phyloP scores from a whole-genome alignment of 2,329 filamentous ascomycete species.

The Celoporthe dispersa region DNA sequence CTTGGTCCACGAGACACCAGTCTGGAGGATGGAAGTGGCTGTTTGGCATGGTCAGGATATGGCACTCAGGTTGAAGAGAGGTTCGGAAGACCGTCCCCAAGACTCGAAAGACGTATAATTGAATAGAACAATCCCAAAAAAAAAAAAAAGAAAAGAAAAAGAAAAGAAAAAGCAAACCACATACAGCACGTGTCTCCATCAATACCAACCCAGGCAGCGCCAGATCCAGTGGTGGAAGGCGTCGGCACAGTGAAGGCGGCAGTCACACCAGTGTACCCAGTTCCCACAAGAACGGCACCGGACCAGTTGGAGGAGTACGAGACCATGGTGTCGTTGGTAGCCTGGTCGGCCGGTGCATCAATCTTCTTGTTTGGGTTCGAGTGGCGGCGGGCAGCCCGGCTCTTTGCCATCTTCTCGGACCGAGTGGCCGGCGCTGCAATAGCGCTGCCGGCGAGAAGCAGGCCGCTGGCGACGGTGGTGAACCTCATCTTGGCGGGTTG shows the following conservation, averaged over 20 bases:
- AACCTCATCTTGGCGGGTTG: conserved; percentile 19
- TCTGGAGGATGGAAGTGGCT: conserved; percentile 55
- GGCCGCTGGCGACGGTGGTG: conserved; percentile 36
- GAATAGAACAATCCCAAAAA: too few relatives aligned
- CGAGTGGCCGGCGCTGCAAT: conserved; percentile 48
- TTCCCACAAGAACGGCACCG: conserved; percentile 56
- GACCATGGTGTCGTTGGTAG: conserved; percentile 16
- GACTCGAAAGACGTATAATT: too few relatives aligned
- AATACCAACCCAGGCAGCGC: conserved; percentile 64
- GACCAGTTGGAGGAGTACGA: conserved; percentile 54
- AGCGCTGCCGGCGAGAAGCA: conserved; percentile 45
- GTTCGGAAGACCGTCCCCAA: too few relatives aligned
- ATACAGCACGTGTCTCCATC: conserved; percentile 58
- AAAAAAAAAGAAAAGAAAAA: not conserved
- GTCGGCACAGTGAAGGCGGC: conserved; percentile 57
- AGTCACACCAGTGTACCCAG: conserved; percentile 54
- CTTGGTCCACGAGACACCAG: conserved; percentile 59
- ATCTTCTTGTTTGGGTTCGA: conserved; percentile 1
- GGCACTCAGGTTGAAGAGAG: too few relatives aligned
- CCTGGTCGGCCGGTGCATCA: not conserved
- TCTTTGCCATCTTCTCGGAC: conserved; percentile 33
- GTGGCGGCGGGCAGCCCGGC: conserved; percentile 32
- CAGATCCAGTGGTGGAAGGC: conserved; percentile 44
- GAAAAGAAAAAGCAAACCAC: not conserved
- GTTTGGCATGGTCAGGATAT: not conserved